Evolutionary conservation across 306 rosid genomes (phyloP).

Genomic region (Prunus padus): DNA sequence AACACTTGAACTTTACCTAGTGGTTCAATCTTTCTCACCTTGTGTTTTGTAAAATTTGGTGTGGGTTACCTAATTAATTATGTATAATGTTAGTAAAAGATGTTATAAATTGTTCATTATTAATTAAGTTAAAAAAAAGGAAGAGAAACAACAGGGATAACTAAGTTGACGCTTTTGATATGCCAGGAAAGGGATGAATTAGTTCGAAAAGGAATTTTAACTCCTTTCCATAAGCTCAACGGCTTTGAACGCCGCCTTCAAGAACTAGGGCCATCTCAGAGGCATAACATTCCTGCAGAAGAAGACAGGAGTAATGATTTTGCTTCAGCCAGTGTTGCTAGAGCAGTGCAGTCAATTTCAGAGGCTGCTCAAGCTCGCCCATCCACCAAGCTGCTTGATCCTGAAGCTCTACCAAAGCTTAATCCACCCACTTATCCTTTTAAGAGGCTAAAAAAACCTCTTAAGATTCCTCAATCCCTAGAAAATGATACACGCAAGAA

Average conservation of each 20-base stretch:
- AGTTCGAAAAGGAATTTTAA: slow-evolving; percentile 81
- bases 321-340: slow-evolving; percentile 65
- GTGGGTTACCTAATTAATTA: neutral
- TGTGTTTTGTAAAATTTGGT: slow-evolving; percentile 4
- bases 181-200: slow-evolving; percentile 91
- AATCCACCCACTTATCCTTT: slow-evolving; percentile 82
- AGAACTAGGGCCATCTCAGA: slow-evolving; percentile 52
- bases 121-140: slow-evolving; percentile 3
- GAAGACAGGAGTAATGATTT: slow-evolving; percentile 40
- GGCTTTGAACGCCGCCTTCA: slow-evolving; percentile 88
- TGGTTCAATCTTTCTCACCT: slow-evolving; percentile 5
- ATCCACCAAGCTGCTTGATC: slow-evolving; percentile 72
- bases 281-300: slow-evolving; percentile 35
- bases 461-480: slow-evolving; percentile 41
- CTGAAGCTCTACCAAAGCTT: slow-evolving; percentile 74
- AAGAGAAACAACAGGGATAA: slow-evolving; percentile 15
- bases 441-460: slow-evolving; percentile 60
- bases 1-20: slow-evolving; percentile 34
- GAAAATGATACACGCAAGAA: slow-evolving; percentile 38
- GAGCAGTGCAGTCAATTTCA: slow-evolving; percentile 59
- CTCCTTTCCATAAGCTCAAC: slow-evolving; percentile 89
- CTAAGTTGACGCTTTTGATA: slow-evolving; percentile 35
- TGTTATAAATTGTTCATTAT: neutral
- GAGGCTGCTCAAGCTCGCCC: slow-evolving; percentile 92
- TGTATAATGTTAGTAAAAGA: neutral